Evolutionary conservation across 352 stramenopile genomes (phyloP), one percentile per base, ranked within the genome.

Genomic region (Phytopythium helicoides): DNA sequence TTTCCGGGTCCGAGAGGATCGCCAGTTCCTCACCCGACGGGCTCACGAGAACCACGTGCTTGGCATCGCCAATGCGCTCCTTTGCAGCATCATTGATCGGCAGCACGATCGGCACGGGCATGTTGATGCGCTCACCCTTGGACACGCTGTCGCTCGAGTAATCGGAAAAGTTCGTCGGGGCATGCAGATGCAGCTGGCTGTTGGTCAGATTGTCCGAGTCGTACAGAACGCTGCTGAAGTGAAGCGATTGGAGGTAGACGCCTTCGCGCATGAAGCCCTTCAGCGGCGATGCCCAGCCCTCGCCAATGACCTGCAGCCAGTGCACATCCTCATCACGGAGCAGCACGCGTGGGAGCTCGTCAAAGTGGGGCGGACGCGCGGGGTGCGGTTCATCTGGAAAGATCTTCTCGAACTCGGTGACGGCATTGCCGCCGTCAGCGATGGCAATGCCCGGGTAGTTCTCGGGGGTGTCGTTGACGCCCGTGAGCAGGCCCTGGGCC

Each of bases 211-310:
- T 98, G 75, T 98, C 96, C 2, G 95, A 85, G 76, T 99, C 96
- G 39, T 97, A 95, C 11, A 99, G 68, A 40, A 98, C 92, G 50
- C 90, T 96, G 71, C 97, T 98, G 70, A 99, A 99, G 74, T 99
- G 96, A 7, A 99, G 72, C 8, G 94, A 96, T 68, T 99, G 96
- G 31, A 99, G 75, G 38, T 99, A 91, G 31, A 94, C 95, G 25
- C 95, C 95, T 68, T 99, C 95, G 23, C 96, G 79, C 96, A 99
- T 99, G 63, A 99, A 99, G 49, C 96, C 96, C 56, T 85, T 90
- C 7, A 99, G 78, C 28, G 96, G 96, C 25, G 89, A 81, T 7
- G 96, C 96, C 96, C 96, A 99, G 25, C 96, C 96, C 68, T 99
- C 96, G 34, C 92, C 95, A 60, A 99, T 90, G 33, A 98, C 95